Conservation (phyloP, 371 early-diverging fungal species). For the Smittium mucronatum region DNA sequence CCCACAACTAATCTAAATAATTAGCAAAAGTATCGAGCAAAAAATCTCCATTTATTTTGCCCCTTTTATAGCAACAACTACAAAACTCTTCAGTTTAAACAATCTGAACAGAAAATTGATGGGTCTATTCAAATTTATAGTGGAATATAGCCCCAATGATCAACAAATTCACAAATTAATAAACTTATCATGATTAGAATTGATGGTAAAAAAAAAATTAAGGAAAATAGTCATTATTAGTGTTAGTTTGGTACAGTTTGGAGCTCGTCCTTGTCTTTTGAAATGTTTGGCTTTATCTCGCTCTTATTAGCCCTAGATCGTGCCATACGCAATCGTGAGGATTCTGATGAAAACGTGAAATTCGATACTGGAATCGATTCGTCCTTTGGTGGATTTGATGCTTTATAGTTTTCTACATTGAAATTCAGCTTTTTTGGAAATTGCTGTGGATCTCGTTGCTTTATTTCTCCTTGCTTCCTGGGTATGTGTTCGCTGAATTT, state of each 20-base stretch:
- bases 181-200: too few species aligned
- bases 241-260: background rate
- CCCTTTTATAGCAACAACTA: too few species aligned
- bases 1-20: too few species aligned
- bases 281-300: background rate
- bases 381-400: background rate
- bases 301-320: conserved; percentile 4
- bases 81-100: too few species aligned
- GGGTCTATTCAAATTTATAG: too few species aligned
- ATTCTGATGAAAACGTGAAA: conserved; percentile 5
- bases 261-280: background rate
- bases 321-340: conserved; percentile 10
- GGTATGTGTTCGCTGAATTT: background rate
- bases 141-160: too few species aligned
- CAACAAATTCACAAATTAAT: too few species aligned
- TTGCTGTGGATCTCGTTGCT: background rate
- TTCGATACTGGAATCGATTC: background rate
- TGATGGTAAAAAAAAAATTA: too few species aligned
- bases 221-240: too few species aligned
- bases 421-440: background rate
- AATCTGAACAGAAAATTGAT: too few species aligned
- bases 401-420: background rate
- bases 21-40: too few species aligned
- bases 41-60: too few species aligned
- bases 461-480: background rate